phyloP scores from a whole-genome alignment of 768 basidiomycete species.

The Lenzites betulinus region DNA sequence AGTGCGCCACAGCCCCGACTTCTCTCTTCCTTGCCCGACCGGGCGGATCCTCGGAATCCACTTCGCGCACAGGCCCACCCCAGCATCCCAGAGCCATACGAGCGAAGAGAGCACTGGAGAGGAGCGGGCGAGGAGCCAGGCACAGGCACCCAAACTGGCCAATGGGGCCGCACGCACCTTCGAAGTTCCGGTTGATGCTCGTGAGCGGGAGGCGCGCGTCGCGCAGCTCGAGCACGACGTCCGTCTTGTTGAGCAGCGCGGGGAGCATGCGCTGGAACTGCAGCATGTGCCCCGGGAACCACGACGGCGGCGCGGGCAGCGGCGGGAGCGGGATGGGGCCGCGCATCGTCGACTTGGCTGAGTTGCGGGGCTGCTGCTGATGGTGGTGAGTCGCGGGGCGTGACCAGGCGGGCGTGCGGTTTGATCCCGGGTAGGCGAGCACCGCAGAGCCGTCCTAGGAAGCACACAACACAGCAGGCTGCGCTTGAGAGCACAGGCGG shows the following conservation, averaged over 20 bases:
- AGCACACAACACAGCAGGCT: too few relatives aligned
- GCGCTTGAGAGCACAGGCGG: too few relatives aligned
- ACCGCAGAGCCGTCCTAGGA: too few relatives aligned
- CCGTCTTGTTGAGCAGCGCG: conserved; percentile 73
- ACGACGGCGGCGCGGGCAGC: conserved; percentile 79
- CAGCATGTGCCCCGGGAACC: conserved; percentile 97
- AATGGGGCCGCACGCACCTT: conserved; percentile 59
- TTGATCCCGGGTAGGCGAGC: too few relatives aligned
- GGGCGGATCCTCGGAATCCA: background rate
- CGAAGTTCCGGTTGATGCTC: conserved; percentile 88
- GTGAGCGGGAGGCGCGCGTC: conserved; percentile 93
- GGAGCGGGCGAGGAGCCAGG: background rate
- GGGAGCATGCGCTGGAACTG: conserved; percentile 80
- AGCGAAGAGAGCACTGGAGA: background rate
- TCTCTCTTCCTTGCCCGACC: background rate
- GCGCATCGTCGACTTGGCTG: conserved; percentile 30
- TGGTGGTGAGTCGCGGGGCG: too few relatives aligned
- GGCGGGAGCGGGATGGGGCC: conserved; percentile 42
- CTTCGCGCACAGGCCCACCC: background rate
- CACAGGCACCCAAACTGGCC: background rate
- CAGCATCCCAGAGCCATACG: background rate
- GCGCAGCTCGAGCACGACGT: conserved; percentile 92
- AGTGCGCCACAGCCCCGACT: background rate
- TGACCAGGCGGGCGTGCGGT: too few relatives aligned
- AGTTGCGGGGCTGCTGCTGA: background rate